Conservation (phyloP, 768 basidiomycete genomes). For the Boletus edulis region DNA sequence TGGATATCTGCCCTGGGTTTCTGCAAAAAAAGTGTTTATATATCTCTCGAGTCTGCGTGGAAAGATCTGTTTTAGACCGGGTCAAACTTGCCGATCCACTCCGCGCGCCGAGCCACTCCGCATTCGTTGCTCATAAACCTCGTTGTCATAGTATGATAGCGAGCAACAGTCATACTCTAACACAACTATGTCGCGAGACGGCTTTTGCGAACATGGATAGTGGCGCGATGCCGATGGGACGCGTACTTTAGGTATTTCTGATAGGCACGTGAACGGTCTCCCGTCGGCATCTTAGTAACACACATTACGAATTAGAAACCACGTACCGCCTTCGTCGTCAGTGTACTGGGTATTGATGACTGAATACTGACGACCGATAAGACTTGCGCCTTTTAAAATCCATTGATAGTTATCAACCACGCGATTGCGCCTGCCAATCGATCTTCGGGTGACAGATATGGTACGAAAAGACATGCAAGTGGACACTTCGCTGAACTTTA, state of each 20-base stretch:
- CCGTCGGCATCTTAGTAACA: not conserved
- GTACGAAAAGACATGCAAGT: too few species aligned
- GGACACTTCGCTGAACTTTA: too few species aligned
- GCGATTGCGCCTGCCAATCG: not conserved
- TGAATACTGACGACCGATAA: not conserved
- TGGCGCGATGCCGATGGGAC: not conserved
- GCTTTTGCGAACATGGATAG: too few species aligned
- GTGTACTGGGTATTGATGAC: too few species aligned
- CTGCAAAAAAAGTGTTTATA: constrained; percentile 14
- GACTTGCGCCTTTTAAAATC: not conserved
- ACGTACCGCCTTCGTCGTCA: not conserved
- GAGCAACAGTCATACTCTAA: too few species aligned
- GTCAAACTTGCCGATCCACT: not conserved
- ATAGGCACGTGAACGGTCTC: not conserved
- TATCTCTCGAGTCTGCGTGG: not conserved
- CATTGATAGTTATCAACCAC: not conserved
- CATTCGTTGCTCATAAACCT: not conserved
- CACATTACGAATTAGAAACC: not conserved
- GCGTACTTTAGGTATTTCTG: not conserved
- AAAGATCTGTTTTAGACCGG: not conserved
- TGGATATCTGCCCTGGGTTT: not conserved
- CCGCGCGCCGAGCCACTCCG: not conserved
- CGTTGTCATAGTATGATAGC: not conserved
- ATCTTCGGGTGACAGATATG: too few species aligned
- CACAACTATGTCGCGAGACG: not conserved